Evolutionary conservation across 495 filamentous ascomycete species (phyloP), one percentile per base, ranked within the genome.

Genomic region (Aspergillus sparsus): DNA sequence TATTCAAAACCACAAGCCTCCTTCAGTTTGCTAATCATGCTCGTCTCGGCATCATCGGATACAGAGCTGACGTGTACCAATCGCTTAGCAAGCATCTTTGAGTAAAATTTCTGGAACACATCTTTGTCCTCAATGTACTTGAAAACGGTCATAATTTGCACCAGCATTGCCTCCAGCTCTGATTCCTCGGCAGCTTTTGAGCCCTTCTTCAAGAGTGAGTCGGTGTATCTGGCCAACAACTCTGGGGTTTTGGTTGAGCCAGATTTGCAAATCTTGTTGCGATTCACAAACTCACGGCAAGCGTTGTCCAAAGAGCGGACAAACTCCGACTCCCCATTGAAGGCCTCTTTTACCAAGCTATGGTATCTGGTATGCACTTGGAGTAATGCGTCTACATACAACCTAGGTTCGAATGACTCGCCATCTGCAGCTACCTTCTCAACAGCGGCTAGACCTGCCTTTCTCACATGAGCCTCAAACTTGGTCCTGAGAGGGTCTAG

Each of bases 71-170:
- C 88, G 70, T 97, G 92, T 7, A 99, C 95, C 55, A 99, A 77
- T 59, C 94, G 90, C 72, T 96, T 92, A 49, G 94, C 95, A 62
- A 99, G 78, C 88, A 93, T 94, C 51, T 93, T 90, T 8, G 95
- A 95, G 75, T 99, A 99, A 76, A 97, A 98, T 72, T 97, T 98
- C 74, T 98, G 95, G 82, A 98, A 99, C 7, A 99, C 94, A 72
- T 99, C 94, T 77, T 98, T 98, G 76, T 99, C 94, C 68, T 99
- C 95, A 64, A 99, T 97, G 77, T 98, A 99, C 75, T 99, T 99
- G 85, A 99, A 99, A 39, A 98, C 91, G 2, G 92, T 97, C 94
- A 99, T 99, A 67, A 99, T 93, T 69, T 97, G 90, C n/a, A 87
- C 85, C 44, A 98, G 78, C 56, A 90, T 91, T 62, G 87, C 86